Conservation (phyloP, 768 basidiomycete genomes). For the Tricholoma hemisulphureum region DNA sequence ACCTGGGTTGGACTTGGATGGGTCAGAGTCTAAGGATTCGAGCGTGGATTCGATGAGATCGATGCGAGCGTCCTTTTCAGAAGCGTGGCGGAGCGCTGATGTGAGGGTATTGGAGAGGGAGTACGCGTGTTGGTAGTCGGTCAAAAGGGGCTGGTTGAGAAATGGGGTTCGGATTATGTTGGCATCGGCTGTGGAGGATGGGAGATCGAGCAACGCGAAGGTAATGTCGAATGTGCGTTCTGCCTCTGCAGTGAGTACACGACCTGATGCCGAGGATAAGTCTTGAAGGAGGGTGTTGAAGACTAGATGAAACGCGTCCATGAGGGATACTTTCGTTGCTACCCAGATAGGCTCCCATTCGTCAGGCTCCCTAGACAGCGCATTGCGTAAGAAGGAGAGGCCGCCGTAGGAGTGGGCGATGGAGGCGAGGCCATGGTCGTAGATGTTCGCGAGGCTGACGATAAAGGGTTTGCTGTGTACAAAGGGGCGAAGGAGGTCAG, state of each 20-base stretch:
- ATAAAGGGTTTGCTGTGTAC: slow-evolving; percentile 51
- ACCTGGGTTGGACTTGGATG: slow-evolving; percentile 43
- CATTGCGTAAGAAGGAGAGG: slow-evolving; percentile 30
- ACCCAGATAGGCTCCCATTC: slow-evolving; percentile 75
- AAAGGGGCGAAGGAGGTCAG: slow-evolving; percentile 50
- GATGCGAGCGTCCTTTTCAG: slow-evolving; percentile 56
- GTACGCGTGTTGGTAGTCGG: slow-evolving; percentile 72
- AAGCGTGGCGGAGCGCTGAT: slow-evolving; percentile 40
- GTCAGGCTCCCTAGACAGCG: slow-evolving; percentile 37
- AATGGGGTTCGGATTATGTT: slow-evolving; percentile 45
- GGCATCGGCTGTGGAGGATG: slow-evolving; percentile 17
- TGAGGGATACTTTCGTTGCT: slow-evolving; percentile 66
- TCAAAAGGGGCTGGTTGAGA: slow-evolving; percentile 63
- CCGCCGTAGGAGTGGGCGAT: slow-evolving; percentile 66
- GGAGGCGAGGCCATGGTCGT: slow-evolving; percentile 55
- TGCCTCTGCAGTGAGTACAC: slow-evolving; percentile 42
- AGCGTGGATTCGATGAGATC: slow-evolving; percentile 57
- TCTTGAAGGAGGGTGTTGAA: slow-evolving; percentile 49
- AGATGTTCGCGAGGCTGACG: slow-evolving; percentile 55
- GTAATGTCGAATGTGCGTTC: slow-evolving; percentile 59
- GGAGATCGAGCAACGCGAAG: slow-evolving; percentile 55
- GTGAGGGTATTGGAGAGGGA: slow-evolving; percentile 52
- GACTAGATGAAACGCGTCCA: slow-evolving; percentile 68
- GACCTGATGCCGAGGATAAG: slow-evolving; percentile 42
- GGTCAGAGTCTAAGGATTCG: slow-evolving; percentile 34